Evolutionary conservation across 257 asterid genomes (phyloP).

Genomic region (Linaria vulgaris): DNA sequence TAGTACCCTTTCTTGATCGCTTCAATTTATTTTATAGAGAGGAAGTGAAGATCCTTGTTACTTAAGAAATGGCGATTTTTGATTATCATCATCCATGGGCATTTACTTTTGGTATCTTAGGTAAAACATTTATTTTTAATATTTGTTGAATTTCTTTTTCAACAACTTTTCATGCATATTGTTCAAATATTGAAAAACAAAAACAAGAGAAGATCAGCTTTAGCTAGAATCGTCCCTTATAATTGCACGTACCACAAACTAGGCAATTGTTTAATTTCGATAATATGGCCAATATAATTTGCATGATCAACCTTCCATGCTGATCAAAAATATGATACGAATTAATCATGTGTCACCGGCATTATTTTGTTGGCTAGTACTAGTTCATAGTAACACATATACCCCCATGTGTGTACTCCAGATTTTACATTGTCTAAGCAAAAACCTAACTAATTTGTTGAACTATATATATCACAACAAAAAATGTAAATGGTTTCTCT

Average conservation of each 20-base stretch:
- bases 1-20: slow-evolving; percentile 2
- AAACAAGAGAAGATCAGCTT: not conserved
- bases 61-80: slow-evolving; percentile 36
- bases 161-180: not conserved
- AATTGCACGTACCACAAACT: not conserved
- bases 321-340: not conserved
- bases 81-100: slow-evolving; percentile 44
- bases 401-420: no score
- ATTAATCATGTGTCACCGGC: slow-evolving; percentile 6
- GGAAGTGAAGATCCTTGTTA: not conserved
- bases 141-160: not conserved
- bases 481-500: not conserved
- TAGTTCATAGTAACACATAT: not conserved
- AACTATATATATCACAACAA: not conserved
- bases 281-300: not conserved
- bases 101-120: slow-evolving; percentile 47
- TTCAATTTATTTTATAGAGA: not conserved
- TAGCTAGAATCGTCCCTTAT: no score
- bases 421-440: not conserved
- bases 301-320: slow-evolving; percentile 29
- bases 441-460: not conserved
- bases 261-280: not conserved
- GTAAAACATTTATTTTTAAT: slow-evolving; percentile 14
- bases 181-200: not conserved
- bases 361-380: not conserved